These are phyloP conservation scores for Dendrobium huoshanense DNA, from an alignment of 106 monocot genomes.

Conservation along the genomic window DNA sequence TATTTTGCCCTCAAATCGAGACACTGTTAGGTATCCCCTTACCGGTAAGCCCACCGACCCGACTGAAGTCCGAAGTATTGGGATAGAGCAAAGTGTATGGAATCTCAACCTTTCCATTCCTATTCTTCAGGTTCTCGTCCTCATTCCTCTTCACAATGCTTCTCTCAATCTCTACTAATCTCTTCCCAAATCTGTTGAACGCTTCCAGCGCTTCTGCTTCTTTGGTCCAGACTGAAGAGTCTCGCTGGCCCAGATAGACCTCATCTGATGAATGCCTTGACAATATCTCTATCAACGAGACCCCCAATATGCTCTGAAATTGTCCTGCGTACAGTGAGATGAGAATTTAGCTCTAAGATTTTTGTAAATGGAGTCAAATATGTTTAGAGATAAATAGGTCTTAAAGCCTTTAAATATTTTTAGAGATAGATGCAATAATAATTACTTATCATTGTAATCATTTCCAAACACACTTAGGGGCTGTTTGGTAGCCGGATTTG, in stretches of 20 bases:
- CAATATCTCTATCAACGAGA: neutral
- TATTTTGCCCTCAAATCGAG: constrained; percentile 17
- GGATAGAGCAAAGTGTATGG: constrained; percentile 52
- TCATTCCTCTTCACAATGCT: constrained; percentile 36
- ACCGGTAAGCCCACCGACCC: constrained; percentile 33
- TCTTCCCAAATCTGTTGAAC: constrained; percentile 32
- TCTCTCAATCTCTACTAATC: constrained; percentile 32
- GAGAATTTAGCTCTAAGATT: no score
- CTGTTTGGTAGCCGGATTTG: no score
- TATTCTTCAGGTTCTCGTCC: constrained; percentile 33
- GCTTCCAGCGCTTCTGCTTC: constrained; percentile 24
- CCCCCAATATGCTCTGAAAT: neutral
- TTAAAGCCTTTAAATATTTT: no score
- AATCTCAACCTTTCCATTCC: constrained; percentile 43
- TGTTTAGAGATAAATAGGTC: no score
- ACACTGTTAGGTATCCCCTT: constrained; percentile 56
- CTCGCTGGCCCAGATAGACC: constrained; percentile 47
- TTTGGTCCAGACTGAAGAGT: constrained; percentile 26
- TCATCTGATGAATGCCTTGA: constrained; percentile 32
- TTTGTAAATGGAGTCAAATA: no score
- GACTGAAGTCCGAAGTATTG: neutral
- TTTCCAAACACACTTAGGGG: no score
- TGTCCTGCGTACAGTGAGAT: neutral
- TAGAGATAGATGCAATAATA: no score
- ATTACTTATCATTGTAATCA: no score